A percentile compares a stretch with the other conserved stretches of the same genome.
Evolutionary conservation across 306 rosid species (phyloP).

Genomic region (Canavalia ensiformis): DNA sequence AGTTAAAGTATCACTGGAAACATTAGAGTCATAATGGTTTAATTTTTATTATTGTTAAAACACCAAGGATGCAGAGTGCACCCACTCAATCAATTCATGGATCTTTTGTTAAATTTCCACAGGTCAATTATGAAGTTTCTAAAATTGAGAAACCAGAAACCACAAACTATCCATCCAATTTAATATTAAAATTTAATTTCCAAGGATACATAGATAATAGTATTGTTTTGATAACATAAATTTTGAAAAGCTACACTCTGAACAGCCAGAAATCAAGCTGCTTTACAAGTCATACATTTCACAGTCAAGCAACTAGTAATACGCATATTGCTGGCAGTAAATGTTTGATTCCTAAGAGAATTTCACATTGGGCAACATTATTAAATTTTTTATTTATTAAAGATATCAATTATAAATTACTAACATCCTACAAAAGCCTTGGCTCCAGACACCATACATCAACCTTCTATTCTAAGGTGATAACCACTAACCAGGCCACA

Average conservation of each 20-base stretch:
- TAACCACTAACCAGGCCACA: neutral
- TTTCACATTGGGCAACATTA: neutral
- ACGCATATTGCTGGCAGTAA: neutral
- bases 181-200: conserved; percentile 6
- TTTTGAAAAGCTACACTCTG: neutral
- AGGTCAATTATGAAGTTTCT: neutral
- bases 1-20: neutral
- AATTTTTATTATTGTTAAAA: neutral
- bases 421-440: neutral
- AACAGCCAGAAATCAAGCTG: neutral
- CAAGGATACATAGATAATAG: neutral
- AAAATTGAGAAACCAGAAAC: neutral
- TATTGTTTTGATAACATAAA: neutral
- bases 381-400: neutral
- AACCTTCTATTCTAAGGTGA: neutral
- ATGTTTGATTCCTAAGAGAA: neutral
- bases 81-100: neutral
- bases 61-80: neutral
- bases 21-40: neutral
- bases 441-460: neutral
- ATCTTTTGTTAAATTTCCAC: conserved; percentile 13
- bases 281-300: neutral
- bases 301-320: neutral
- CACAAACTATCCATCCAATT: neutral
- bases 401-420: neutral